These are phyloP conservation scores for Beauveria brongniartii DNA, from an alignment of 2,329 filamentous ascomycete species.

Conservation along the genomic window DNA sequence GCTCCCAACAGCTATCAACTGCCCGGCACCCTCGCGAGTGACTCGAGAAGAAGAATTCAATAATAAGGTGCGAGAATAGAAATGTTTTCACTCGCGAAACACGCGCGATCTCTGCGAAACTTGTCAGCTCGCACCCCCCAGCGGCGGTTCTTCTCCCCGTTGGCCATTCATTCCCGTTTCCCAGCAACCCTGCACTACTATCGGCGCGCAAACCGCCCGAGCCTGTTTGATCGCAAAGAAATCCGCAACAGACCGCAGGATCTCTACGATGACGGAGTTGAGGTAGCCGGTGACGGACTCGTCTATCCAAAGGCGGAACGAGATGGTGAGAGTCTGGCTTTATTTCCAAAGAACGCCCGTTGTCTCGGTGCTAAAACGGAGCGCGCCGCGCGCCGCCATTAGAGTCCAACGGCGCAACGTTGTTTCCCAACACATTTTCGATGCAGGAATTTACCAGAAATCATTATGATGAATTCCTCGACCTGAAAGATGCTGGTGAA, in stretches of 20 bases:
- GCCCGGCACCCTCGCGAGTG: too few relatives aligned
- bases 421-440: conserved; percentile 11
- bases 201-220: background rate
- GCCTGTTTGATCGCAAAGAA: background rate
- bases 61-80: background rate
- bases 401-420: conserved; percentile 9
- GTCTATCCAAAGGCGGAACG: background rate
- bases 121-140: background rate
- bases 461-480: conserved; percentile 7
- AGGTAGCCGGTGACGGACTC: background rate
- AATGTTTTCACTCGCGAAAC: background rate
- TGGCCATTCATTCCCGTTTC: background rate
- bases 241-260: background rate
- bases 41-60: too few relatives aligned
- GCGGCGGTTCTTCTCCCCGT: background rate
- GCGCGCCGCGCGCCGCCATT: background rate
- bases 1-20: too few relatives aligned
- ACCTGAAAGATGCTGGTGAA: background rate
- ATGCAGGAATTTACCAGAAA: conserved; percentile 10
- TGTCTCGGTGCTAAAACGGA: background rate
- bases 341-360: background rate
- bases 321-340: background rate
- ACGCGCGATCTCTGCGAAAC: background rate
- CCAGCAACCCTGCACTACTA: background rate
- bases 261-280: background rate